Base-by-base conservation (phyloP, 2,329 filamentous ascomycete genomes). In the Rugonectria rugulosa region DNA sequence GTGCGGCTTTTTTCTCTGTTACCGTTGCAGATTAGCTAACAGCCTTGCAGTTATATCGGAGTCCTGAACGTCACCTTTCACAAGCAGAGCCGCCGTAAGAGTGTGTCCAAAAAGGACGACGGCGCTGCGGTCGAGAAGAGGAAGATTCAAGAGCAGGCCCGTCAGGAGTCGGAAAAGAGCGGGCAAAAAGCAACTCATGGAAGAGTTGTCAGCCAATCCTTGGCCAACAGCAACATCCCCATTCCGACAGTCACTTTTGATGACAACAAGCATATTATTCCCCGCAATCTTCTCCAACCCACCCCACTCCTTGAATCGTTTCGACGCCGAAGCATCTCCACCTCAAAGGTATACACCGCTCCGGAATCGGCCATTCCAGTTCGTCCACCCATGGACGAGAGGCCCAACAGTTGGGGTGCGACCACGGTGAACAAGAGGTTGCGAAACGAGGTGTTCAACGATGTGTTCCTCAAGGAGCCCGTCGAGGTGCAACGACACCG, bases 51-150 rank as follows among this genome's bases (percentile, higher is more conserved):
- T 70, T 98, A 99, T 68, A 98, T 99, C 67, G 95, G 95, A 60
- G 95, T 99, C 36, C 78, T 99, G 45, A 98, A 97, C 72, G 94
- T 97, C 17, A 97, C 92, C 0, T 97, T 96, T 71, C 91, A 92
- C 45, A 97, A 96, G 71, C 87, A 88, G 54, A 81, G 85, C 2
- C 91, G 92, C 51, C 87, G 84, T 43, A 86, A 80, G 67, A 85
- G 83, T 27, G 79, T 76, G 1, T 73, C 77, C 48, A 84, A 76
- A 60, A 81, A 77, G 55, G 84, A 84, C 6, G 79, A 81, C 10
- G 67, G 66, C 11, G 67, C 68, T 1, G 63, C 66, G 19, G 71
- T 53, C 3, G 78, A 75, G 49, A 72, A 72, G 31, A 77, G 70
- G 53, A 74, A 69, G 65, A 59, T 69, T 6, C 71, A 74, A 56